A percentile compares a stretch with the other conserved stretches of the same genome.
These are phyloP conservation scores for Selaginella moellendorffii DNA, from an alignment of 75 land plant species.

Conservation along the genomic window DNA sequence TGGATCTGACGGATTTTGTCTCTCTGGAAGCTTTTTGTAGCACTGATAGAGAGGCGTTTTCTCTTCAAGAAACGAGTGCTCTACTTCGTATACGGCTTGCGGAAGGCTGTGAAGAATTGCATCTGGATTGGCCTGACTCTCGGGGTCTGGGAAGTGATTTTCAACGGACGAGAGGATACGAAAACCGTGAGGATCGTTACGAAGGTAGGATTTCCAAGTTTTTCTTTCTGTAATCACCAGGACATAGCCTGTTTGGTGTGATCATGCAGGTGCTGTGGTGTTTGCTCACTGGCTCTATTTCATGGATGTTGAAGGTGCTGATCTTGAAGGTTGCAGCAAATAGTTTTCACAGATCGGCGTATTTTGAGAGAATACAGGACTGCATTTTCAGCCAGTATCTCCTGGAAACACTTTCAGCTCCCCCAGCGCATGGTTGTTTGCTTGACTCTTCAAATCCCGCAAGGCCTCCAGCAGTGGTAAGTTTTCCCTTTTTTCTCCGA, in stretches of 20 bases:
- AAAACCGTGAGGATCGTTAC: slow-evolving; percentile 1
- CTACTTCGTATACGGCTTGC: slow-evolving; percentile 73
- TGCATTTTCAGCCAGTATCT: slow-evolving; percentile 30
- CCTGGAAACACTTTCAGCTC: slow-evolving; percentile 21
- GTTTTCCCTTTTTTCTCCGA: too few species aligned
- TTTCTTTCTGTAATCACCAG: too few species aligned
- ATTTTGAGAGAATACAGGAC: slow-evolving; percentile 34
- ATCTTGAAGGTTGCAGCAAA: slow-evolving; percentile 25
- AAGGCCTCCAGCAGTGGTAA: background rate
- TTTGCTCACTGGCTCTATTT: slow-evolving; percentile 22
- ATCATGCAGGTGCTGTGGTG: slow-evolving; percentile 32
- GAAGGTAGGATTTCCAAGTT: slow-evolving; percentile 6
- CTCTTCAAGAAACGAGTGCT: slow-evolving; percentile 53
- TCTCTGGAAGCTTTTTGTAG: slow-evolving; percentile 29
- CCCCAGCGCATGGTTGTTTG: slow-evolving; percentile 19
- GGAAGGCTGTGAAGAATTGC: slow-evolving; percentile 51
- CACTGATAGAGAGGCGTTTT: slow-evolving; percentile 55
- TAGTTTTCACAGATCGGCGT: slow-evolving; percentile 32
- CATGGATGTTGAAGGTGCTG: slow-evolving; percentile 27
- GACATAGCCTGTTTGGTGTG: too few species aligned
- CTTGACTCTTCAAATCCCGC: background rate
- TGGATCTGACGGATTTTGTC: background rate
- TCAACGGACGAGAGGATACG: slow-evolving; percentile 7
- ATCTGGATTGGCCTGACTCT: slow-evolving; percentile 65
- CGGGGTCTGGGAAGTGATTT: slow-evolving; percentile 14